Evolutionary conservation across 1,139 yeast species (phyloP), one percentile per base, ranked within the genome.

Genomic region (Diutina pseudorugosa): DNA sequence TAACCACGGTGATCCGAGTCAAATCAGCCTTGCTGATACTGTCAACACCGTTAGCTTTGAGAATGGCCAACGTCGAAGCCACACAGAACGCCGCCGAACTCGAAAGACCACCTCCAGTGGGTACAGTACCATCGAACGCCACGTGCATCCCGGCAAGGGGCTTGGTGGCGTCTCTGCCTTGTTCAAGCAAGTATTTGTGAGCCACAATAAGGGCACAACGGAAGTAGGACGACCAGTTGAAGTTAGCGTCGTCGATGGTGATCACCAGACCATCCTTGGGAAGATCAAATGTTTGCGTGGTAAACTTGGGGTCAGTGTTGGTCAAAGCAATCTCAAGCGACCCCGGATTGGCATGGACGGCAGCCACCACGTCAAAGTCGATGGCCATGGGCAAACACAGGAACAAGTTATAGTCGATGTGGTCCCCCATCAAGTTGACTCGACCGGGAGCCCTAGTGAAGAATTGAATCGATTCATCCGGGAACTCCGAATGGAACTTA

Each of bases 361-460:
- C 88, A 59, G 78, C 77, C 51, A 82, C 66, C 57, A 83, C 78
- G 61, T 83, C 90, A 19, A 72, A 75, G 53, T 81, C 85, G 51
- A 83, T 80, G 8, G 91, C 89, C 83, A 84, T 79, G n/a, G 91
- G 91, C 59, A 84, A 71, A 16, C 82, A 86, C 2, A 87, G 75
- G 62, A 81, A 84, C 61, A 76, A 75, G 56, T 81, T 78, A 62
- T 83, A 84, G 67, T 84, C 91, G 54, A 84, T 79, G 62, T 84
- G 91, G 58, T 84, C 91, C 44, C 91, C 91, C 56, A 84, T 82
- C 57, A 84, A 68, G 63, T 84, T 84, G 55, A 84, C 91, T 60
- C 91, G 70, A 44, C 91, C 91, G 3, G 91, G 91, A 18, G 87
- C 77, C 55, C 90, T 72, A 45, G 83, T 70, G 50, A 78, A 64